Evolutionary conservation across 257 asterid genomes (phyloP).

Genomic region (Primulina eburnea): DNA sequence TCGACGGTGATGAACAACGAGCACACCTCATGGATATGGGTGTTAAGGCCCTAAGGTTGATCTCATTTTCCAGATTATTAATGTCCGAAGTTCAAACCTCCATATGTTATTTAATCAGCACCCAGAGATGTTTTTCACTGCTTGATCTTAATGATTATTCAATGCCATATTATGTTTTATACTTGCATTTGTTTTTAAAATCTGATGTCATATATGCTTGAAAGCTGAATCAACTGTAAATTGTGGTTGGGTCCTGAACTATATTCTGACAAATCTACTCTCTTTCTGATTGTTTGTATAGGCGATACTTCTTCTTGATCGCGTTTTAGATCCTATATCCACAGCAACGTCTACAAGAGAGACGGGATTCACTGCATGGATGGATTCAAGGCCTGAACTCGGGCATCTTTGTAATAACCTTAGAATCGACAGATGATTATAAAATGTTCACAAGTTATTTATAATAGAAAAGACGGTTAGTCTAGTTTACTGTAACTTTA

Average conservation of each 20-base stretch:
- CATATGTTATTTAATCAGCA: background rate
- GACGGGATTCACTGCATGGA: slow-evolving; percentile 66
- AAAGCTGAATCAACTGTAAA: background rate
- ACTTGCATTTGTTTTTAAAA: slow-evolving; percentile 7
- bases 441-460: background rate
- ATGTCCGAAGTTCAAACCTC: slow-evolving; percentile 1
- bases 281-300: slow-evolving; percentile 35
- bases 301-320: slow-evolving; percentile 93
- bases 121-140: background rate
- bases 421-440: slow-evolving; percentile 53
- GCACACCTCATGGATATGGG: slow-evolving; percentile 86
- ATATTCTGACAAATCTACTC: background rate
- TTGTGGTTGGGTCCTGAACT: slow-evolving; percentile 5
- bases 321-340: slow-evolving; percentile 89
- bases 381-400: slow-evolving; percentile 94
- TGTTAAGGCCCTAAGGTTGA: slow-evolving; percentile 83
- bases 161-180: background rate
- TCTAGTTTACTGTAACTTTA: background rate
- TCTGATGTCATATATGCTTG: slow-evolving; percentile 9
- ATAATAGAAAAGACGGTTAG: background rate
- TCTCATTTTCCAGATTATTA: slow-evolving; percentile 20
- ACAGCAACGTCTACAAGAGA: slow-evolving; percentile 58
- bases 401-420: slow-evolving; percentile 89
- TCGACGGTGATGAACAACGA: slow-evolving; percentile 62
- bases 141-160: background rate